These are phyloP conservation scores for Salix dunnii DNA, from an alignment of 345 rosid genomes.

Conservation along the genomic window DNA sequence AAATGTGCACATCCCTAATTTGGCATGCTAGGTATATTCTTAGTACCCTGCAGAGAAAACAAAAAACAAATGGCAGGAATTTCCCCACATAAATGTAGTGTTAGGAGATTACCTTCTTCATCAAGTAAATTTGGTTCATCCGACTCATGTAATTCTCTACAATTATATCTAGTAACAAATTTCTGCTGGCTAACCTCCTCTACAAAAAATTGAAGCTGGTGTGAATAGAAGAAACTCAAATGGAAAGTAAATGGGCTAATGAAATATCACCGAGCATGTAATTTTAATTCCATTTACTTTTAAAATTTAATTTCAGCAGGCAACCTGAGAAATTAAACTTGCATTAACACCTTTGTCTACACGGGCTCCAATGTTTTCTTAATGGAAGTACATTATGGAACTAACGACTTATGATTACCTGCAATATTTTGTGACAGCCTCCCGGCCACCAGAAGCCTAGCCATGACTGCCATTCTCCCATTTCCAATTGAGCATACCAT, in stretches of 20 bases:
- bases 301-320: not conserved
- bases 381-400: not conserved
- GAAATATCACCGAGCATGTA: not conserved
- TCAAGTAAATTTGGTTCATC: conserved; percentile 65
- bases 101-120: conserved; percentile 47
- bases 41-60: not conserved
- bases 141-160: conserved; percentile 45
- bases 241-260: not conserved
- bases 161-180: conserved; percentile 34
- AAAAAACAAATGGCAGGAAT: not conserved
- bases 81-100: not conserved
- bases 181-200: conserved; percentile 43
- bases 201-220: conserved; percentile 15
- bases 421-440: conserved; percentile 31
- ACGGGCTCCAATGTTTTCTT: too few relatives aligned
- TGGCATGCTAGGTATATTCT: not conserved
- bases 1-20: not conserved
- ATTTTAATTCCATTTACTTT: not conserved
- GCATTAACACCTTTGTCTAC: too few relatives aligned
- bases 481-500: conserved; percentile 62
- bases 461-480: conserved; percentile 63
- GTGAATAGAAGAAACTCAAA: not conserved
- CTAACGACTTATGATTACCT: conserved; percentile 16
- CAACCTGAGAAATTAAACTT: too few relatives aligned
- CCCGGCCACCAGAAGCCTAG: conserved; percentile 45